Evolutionary conservation across 176 grass and related monocot genomes (phyloP), one percentile per base, ranked within the genome.

Genomic region (Hordeum marinum): DNA sequence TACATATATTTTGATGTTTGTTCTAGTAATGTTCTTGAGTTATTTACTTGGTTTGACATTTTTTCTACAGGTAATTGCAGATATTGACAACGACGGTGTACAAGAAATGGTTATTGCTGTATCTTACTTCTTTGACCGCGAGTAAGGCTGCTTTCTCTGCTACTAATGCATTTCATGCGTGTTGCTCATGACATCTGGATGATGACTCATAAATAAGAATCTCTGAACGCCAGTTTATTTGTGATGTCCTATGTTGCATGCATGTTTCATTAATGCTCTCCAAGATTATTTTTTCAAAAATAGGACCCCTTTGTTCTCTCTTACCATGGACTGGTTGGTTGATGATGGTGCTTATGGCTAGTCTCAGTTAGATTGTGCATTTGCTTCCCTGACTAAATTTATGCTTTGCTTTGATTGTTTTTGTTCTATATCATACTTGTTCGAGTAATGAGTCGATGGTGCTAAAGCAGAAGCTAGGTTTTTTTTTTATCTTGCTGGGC

Each of bases 21-120:
- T 68, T 85, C 69, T 25, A 20, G 76, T 52, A 29, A 66, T 67
- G 66, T 17, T 31, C 23, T 71, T 72, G 39, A 83, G 60, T 82
- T 70, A 31, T 7, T 57, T 57, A 57, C 54, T 57, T 57, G 7
- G 82, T 76, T 79, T 86, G 25, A 39, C 74, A 85, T 66, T 84
- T 21, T 83, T 76, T 83, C 29, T 72, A 61, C 68, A 98, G 96
- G 93, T 98, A 63, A 95, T 98, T 92, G 93, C 91, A 85, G 96
- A 98, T 86, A 98, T 95, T 76, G 96, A 98, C 79, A 86, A 87
- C 80, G 96, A 98, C 75, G 96, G 90, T 66, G 77, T 92, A 77
- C 89, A 98, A 85, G 90, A 98, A 89, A 95, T 98, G 93, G 40
- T 98, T 79, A 94, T 98, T 68, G 86, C 91, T 79, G 89, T 90